These are phyloP conservation scores for Cymbidium sinense DNA, from an alignment of 106 monocot species.

Conservation along the genomic window DNA sequence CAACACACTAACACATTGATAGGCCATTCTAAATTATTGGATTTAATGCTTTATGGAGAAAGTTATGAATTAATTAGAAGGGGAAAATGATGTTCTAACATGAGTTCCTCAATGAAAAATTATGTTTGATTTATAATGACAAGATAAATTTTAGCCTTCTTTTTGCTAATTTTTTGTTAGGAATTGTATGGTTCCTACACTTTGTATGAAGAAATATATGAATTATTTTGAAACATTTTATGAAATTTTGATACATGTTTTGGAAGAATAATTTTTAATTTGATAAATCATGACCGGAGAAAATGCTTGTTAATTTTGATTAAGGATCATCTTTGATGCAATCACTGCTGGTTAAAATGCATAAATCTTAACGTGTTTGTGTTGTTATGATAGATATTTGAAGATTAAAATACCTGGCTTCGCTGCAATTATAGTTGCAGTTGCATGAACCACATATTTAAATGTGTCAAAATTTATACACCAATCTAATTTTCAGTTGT, in stretches of 20 bases:
- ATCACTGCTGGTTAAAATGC: neutral
- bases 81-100: too few species aligned
- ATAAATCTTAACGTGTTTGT: neutral
- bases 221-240: neutral
- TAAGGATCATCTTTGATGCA: neutral
- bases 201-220: neutral
- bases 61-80: neutral
- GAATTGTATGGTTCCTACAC: neutral
- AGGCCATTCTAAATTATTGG: too few species aligned
- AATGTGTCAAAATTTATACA: constrained; percentile 1
- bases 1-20: too few species aligned
- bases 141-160: neutral
- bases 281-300: neutral
- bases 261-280: neutral
- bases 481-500: constrained; percentile 4
- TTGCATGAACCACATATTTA: neutral
- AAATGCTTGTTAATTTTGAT: neutral
- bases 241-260: neutral
- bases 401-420: neutral
- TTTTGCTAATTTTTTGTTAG: neutral
- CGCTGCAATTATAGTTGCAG: neutral
- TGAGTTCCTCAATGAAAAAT: neutral
- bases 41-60: too few species aligned
- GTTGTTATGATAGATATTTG: neutral
- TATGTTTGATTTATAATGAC: neutral